Evolutionary conservation across 345 rosid species (phyloP).

Genomic region (Eucalyptus cloeziana): DNA sequence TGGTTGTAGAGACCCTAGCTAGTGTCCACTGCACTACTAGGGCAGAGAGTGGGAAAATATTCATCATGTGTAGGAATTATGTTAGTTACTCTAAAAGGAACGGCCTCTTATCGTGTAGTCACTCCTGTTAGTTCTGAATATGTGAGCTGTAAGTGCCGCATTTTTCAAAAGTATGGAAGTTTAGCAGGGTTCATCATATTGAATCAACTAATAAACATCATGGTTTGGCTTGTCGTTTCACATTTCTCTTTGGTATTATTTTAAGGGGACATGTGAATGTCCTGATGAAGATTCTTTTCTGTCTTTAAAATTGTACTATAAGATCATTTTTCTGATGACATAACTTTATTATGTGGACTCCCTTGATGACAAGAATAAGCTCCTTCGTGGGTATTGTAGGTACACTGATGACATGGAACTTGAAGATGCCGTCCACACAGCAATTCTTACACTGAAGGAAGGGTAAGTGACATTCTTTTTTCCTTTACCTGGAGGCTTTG

Average conservation of each 20-base stretch:
- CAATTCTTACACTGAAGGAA: conserved; percentile 85
- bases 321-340: background rate
- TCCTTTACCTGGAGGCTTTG: background rate
- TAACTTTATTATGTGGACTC: background rate
- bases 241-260: background rate
- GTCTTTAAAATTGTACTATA: background rate
- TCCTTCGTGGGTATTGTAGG: conserved; percentile 14
- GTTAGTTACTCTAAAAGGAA: background rate
- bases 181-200: background rate
- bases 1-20: background rate
- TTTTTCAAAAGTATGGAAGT: background rate
- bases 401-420: conserved; percentile 98
- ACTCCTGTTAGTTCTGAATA: background rate
- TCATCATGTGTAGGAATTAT: background rate
- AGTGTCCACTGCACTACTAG: background rate
- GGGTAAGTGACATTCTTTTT: conserved; percentile 40
- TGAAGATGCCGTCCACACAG: conserved; percentile 98
- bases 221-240: background rate
- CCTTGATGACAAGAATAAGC: background rate
- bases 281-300: background rate
- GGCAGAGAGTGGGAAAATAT: background rate
- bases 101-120: background rate
- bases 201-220: background rate
- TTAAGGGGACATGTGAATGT: background rate
- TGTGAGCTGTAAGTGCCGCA: background rate